These are phyloP conservation scores for Ceratorhiza oryzae-sativae DNA, from an alignment of 1,284 basidiomycete genomes.

Conservation along the genomic window DNA sequence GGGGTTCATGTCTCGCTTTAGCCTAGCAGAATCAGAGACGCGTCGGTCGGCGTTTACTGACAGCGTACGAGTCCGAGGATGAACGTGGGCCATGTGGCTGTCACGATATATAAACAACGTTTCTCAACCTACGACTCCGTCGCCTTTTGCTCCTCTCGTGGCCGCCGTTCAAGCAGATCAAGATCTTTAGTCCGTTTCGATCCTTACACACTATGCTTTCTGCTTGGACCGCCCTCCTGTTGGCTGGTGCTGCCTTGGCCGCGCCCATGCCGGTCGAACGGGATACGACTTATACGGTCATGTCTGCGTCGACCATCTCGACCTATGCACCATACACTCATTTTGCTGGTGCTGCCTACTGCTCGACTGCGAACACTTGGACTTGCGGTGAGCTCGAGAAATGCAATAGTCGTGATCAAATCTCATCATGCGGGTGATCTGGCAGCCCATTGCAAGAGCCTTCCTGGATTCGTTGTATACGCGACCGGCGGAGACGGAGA, in stretches of 20 bases:
- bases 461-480: slow-evolving; percentile 39
- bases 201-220: slow-evolving; percentile 4
- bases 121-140: background rate
- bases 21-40: background rate
- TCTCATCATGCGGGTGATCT: too few relatives aligned
- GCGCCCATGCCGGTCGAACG: slow-evolving; percentile 21
- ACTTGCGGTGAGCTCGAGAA: slow-evolving; percentile 11
- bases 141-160: background rate
- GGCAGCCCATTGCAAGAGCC: slow-evolving; percentile 20
- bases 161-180: background rate
- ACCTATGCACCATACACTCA: slow-evolving; percentile 23
- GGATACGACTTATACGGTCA: slow-evolving; percentile 13
- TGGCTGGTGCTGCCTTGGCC: slow-evolving; percentile 20
- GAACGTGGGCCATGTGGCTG: too few relatives aligned
- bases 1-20: background rate
- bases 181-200: background rate
- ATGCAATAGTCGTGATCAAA: background rate
- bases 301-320: slow-evolving; percentile 18
- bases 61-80: background rate
- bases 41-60: background rate
- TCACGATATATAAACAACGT: background rate
- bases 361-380: slow-evolving; percentile 16
- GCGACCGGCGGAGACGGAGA: slow-evolving; percentile 41
- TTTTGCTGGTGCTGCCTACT: slow-evolving; percentile 30
- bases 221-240: slow-evolving; percentile 9